Evolutionary conservation across 208 protist genomes (phyloP).

Genomic region (Naegleria lovaniensis): DNA sequence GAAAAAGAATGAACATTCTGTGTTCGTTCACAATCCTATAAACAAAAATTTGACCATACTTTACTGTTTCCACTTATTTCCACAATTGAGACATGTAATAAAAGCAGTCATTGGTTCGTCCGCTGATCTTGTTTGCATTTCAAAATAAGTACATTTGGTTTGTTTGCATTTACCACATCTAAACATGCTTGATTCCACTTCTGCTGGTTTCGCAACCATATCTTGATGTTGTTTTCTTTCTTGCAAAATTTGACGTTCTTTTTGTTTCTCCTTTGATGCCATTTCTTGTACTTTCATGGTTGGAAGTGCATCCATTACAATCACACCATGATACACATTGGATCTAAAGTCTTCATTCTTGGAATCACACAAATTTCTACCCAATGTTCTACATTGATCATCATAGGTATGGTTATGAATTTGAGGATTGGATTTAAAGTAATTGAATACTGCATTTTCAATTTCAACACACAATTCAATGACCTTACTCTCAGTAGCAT

Average conservation of each 20-base stretch:
- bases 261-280: slow-evolving; percentile 1
- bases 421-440: background rate
- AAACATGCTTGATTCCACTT: slow-evolving; percentile 49
- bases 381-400: slow-evolving; percentile 16
- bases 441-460: slow-evolving; percentile 1
- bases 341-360: slow-evolving; percentile 26
- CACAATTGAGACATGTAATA: slow-evolving; percentile 81
- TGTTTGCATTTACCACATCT: slow-evolving; percentile 70
- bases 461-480: slow-evolving; percentile 18
- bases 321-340: background rate
- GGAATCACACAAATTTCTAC: slow-evolving; percentile 9
- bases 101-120: slow-evolving; percentile 97
- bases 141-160: slow-evolving; percentile 70
- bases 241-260: background rate
- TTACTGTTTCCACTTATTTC: slow-evolving; percentile 63
- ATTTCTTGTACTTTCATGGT: slow-evolving; percentile 20
- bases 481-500: background rate
- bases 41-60: too few relatives aligned
- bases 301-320: background rate
- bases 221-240: background rate
- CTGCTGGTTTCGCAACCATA: background rate
- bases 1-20: too few relatives aligned
- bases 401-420: background rate
- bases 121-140: slow-evolving; percentile 87
- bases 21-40: too few relatives aligned